Percentiles rank a stretch among this genome's conserved stretches.
Conservation (phyloP, 495 filamentous ascomycete species). For the Massariosphaeria phaeospora region DNA sequence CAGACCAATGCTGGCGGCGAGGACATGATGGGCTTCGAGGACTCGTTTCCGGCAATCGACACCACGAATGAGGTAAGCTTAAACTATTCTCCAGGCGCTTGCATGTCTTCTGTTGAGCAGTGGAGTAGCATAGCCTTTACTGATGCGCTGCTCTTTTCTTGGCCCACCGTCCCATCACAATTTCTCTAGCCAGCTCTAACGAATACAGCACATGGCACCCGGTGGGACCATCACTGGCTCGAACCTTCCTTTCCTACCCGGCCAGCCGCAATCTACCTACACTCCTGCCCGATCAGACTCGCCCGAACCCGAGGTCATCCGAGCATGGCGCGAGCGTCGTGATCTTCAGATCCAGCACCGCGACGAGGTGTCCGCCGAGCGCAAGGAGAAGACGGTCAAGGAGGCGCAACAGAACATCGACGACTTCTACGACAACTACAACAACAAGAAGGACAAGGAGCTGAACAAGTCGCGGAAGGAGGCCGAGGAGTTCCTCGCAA, state of each 20-base stretch:
- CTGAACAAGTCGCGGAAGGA: constrained; percentile 79
- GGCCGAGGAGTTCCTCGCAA: constrained; percentile 88
- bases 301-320: constrained; percentile 82
- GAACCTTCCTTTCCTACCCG: constrained; percentile 64
- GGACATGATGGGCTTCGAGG: constrained; percentile 71
- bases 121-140: too few relatives aligned
- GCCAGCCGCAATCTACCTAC: constrained; percentile 46
- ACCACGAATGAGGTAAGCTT: constrained; percentile 66
- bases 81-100: neutral
- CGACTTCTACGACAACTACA: constrained; percentile 99
- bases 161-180: too few relatives aligned
- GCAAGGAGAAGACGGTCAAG: constrained; percentile 75
- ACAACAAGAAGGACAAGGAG: constrained; percentile 89
- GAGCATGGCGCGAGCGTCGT: constrained; percentile 86
- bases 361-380: constrained; percentile 66
- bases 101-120: too few relatives aligned
- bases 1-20: constrained; percentile 40
- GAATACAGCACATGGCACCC: constrained; percentile 65
- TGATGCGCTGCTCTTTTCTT: too few relatives aligned
- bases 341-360: constrained; percentile 70
- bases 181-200: too few relatives aligned
- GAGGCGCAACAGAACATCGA: constrained; percentile 87
- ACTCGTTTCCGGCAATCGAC: constrained; percentile 79
- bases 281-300: constrained; percentile 52
- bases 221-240: constrained; percentile 85